A percentile compares a stretch with the other conserved stretches of the same genome.
Conservation (phyloP, 805 yeast genomes). For the Wilhelminamyces savonicus region DNA sequence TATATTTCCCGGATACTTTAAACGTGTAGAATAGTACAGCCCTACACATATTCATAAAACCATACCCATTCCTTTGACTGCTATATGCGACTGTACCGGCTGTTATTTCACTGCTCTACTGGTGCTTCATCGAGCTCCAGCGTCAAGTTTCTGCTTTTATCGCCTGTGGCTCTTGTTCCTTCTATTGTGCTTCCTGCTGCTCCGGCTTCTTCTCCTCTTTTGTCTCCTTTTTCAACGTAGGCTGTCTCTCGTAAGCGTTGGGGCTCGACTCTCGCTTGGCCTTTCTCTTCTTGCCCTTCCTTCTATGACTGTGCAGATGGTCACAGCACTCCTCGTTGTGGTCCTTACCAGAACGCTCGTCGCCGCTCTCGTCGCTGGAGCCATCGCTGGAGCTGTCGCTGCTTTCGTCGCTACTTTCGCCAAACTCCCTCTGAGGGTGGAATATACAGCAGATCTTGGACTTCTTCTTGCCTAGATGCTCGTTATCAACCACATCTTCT, state of each 20-base stretch:
- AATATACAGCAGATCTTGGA: conserved; percentile 86
- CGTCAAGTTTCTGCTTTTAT: no score
- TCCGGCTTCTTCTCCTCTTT: no score
- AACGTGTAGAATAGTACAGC: no score
- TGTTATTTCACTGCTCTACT: no score
- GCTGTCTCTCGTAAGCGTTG: conserved; percentile 88
- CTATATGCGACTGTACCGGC: no score
- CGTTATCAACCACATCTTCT: conserved; percentile 85
- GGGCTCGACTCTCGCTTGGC: conserved; percentile 39
- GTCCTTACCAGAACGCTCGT: conserved; percentile 17
- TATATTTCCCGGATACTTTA: no score
- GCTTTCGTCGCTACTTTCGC: conserved; percentile 31
- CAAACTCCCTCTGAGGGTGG: conserved; percentile 66
- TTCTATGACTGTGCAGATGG: conserved; percentile 4
- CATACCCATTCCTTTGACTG: no score
- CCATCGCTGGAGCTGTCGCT: conserved; percentile 15
- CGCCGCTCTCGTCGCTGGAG: conserved; percentile 6
- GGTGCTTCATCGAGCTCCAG: no score
- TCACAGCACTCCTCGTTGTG: conserved; percentile 11
- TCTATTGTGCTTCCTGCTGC: no score
- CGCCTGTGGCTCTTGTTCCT: no score
- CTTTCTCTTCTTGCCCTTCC: conserved; percentile 21
- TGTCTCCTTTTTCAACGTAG: conserved; percentile 22
- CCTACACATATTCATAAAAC: no score
- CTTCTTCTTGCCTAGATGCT: conserved; percentile 80